Conservation (phyloP, 306 rosid species). For the Pyrus communis region DNA sequence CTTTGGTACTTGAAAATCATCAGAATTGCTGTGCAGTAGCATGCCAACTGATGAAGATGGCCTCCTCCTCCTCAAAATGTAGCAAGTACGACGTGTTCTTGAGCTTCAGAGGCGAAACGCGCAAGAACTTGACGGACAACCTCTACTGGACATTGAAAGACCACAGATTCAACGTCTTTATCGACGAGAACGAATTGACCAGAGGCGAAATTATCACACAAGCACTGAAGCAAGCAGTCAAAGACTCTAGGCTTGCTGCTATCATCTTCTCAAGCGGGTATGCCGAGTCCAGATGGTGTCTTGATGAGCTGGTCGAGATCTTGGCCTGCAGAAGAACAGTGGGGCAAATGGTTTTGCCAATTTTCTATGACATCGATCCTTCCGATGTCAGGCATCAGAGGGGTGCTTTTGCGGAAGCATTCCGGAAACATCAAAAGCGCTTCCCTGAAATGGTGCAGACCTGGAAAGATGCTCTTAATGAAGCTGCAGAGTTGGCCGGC, state of each 20-base stretch:
- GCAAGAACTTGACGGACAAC: background rate
- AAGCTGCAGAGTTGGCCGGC: background rate
- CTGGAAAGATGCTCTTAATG: background rate
- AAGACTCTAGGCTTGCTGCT: background rate
- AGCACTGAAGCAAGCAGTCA: background rate
- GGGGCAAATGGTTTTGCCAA: background rate
- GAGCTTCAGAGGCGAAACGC: background rate
- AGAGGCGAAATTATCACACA: background rate
- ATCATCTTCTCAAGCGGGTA: background rate
- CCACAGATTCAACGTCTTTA: background rate
- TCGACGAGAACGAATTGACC: background rate
- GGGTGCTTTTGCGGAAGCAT: fast-evolving
- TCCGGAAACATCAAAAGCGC: background rate
- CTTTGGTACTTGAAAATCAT: too few species aligned
- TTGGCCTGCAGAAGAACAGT: background rate
- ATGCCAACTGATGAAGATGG: too few species aligned
- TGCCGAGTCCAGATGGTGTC: background rate
- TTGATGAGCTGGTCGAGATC: background rate
- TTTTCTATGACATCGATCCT: background rate
- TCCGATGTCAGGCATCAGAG: background rate
- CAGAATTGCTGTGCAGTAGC: too few species aligned
- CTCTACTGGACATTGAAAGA: background rate
- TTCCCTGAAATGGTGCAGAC: background rate
- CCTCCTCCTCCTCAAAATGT: too few species aligned
- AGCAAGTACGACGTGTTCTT: too few species aligned